Evolutionary conservation across 345 rosid species (phyloP), one percentile per base, ranked within the genome.

Genomic region (Cardamine resedifolia): DNA sequence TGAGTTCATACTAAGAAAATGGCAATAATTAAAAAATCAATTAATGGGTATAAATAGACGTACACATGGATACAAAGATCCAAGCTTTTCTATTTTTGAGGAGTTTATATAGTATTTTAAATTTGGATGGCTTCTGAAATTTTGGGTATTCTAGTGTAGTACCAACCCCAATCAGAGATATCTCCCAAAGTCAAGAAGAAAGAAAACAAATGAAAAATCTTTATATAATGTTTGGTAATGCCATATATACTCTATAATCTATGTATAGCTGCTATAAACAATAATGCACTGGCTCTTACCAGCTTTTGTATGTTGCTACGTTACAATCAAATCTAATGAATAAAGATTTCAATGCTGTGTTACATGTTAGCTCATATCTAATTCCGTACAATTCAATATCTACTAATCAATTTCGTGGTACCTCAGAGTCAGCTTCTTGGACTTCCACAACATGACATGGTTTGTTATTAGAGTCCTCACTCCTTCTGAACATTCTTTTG

Each of bases 401-500:
- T 27, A 73, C 66, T 34, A 10, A 41, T 67, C 63, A 67, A 23
- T 39, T 75, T 51, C 60, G 62, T 64, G 48, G 64, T 58, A 60
- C 73, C 68, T 70, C 67, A 63, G 78, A 15, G 73, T 68, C 77
- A 38, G 43, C 56, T 62, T 60, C 52, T 58, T 60, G 72, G 41
- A 50, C 20, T 49, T 66, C 61, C 53, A 48, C 68, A 39, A 43
- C 78, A 59, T 41, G 78, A 53, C 68, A 60, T 68, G 52, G 30
- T 48, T 77, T 74, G 56, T 57, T 77, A 38, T 39, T 75, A 38
- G 75, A 73, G 76, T 74, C 33, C 58, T 89, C 85, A 61, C 76
- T 53, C 28, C 77, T 81, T 31, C 60, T 66, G 61, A 85, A 84
- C 80, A 83, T 72, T 73, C 79, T 85, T 86, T 86, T 88, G 83